Percentiles rank a stretch among this genome's conserved stretches.
Evolutionary conservation across 306 rosid genomes (phyloP).

Genomic region (Pachyrhizus erosus): DNA sequence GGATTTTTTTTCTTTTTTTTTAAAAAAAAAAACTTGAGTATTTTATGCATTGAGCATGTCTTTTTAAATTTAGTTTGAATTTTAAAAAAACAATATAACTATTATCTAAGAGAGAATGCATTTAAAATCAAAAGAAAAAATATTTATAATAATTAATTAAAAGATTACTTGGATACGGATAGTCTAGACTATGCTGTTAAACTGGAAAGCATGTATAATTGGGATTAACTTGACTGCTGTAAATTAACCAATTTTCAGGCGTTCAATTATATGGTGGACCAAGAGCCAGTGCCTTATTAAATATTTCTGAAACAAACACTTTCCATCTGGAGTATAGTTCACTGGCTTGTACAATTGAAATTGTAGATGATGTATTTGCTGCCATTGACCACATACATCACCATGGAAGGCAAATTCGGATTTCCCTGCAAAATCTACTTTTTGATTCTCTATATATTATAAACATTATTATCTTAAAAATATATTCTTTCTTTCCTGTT

Average conservation of each 20-base stretch:
- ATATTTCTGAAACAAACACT: slow-evolving; percentile 59
- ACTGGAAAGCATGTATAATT: background rate
- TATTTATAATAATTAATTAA: background rate
- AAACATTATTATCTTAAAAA: background rate
- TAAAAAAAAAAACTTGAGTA: background rate
- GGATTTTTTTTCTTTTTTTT: background rate
- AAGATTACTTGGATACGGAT: background rate
- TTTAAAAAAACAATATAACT: background rate
- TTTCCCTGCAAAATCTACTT: slow-evolving; percentile 12
- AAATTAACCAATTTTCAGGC: slow-evolving; percentile 56
- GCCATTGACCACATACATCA: slow-evolving; percentile 83
- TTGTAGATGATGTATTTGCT: slow-evolving; percentile 77
- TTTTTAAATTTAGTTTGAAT: background rate
- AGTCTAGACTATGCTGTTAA: background rate
- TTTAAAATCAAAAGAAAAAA: background rate
- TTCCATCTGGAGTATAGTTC: slow-evolving; percentile 78
- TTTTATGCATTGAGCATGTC: background rate
- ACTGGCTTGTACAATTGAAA: slow-evolving; percentile 79
- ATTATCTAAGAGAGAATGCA: background rate
- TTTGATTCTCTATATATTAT: background rate
- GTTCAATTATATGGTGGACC: slow-evolving; percentile 84
- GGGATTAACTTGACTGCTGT: background rate
- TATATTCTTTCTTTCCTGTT: slow-evolving; percentile 14
- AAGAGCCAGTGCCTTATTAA: slow-evolving; percentile 61
- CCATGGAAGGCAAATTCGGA: slow-evolving; percentile 71